These are phyloP conservation scores for Paraglomus brasilianum DNA, from an alignment of 192 early-diverging fungal species.

Conservation along the genomic window DNA sequence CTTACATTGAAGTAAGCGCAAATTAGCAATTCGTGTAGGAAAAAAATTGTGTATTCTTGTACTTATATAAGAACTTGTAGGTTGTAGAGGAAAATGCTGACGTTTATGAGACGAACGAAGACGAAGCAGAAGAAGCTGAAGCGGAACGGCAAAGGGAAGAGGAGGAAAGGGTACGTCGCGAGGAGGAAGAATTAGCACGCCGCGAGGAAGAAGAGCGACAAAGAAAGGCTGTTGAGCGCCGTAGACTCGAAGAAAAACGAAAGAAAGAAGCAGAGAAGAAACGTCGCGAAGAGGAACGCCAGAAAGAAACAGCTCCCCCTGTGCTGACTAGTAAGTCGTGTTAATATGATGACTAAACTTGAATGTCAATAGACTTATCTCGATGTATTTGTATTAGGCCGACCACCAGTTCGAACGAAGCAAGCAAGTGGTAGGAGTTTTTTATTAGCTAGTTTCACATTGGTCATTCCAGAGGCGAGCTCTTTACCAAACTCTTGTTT, in stretches of 20 bases:
- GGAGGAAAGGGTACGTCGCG: constrained; percentile 31
- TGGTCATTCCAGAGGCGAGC: not conserved
- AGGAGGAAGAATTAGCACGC: constrained; percentile 34
- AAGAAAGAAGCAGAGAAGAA: constrained; percentile 37
- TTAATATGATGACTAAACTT: too few relatives aligned
- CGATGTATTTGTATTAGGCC: not conserved
- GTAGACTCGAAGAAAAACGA: constrained; percentile 36
- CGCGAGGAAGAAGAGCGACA: constrained; percentile 33
- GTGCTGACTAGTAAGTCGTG: too few relatives aligned
- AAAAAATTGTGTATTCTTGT: not conserved
- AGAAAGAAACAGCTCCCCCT: constrained; percentile 2
- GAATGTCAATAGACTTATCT: too few relatives aligned
- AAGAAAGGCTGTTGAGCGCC: constrained; percentile 36
- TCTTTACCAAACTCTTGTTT: not conserved
- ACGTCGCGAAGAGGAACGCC: constrained; percentile 34
- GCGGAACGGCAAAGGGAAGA: constrained; percentile 10
- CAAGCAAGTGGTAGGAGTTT: not conserved
- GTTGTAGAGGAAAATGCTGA: constrained; percentile 24
- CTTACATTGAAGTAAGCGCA: constrained; percentile 65
- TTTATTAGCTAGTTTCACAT: not conserved
- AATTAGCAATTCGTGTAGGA: not conserved
- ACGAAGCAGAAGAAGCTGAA: constrained; percentile 31
- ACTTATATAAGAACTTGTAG: constrained; percentile 17
- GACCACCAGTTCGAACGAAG: constrained; percentile 10
- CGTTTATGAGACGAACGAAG: constrained; percentile 23